Conservation (phyloP, 148 eudicot genomes). For the Rhododendron kiyosumense region DNA sequence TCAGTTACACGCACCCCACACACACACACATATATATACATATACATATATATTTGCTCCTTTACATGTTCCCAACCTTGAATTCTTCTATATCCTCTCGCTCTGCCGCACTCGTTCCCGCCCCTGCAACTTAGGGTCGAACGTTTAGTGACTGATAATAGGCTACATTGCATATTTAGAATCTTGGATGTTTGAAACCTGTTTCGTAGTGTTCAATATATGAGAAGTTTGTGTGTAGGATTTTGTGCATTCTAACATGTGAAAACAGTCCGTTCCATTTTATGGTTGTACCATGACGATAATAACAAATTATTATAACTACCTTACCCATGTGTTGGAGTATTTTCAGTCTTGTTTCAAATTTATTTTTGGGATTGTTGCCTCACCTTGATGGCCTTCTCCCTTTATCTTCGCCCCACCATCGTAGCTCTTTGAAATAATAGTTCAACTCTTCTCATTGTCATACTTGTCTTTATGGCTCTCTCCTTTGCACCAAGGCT, state of each 20-base stretch:
- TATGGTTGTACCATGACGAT: not conserved
- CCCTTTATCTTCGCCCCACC: not conserved
- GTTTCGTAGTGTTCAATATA: not conserved
- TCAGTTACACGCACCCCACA: not conserved
- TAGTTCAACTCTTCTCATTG: not conserved
- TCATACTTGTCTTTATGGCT: not conserved
- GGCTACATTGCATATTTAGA: not conserved
- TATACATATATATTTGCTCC: not conserved
- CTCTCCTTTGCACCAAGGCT: not conserved
- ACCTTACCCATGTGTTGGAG: not conserved
- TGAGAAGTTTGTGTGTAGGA: not conserved
- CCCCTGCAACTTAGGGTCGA: not conserved
- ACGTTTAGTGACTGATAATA: not conserved
- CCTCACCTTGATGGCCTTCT: not conserved
- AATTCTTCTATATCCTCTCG: not conserved
- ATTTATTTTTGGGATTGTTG: not conserved
- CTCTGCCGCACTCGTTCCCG: not conserved
- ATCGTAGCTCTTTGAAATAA: not conserved
- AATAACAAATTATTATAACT: not conserved
- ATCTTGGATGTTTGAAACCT: not conserved
- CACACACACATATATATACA: too few species aligned
- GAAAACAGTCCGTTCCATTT: not conserved
- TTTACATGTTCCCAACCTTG: not conserved
- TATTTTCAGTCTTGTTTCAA: not conserved
- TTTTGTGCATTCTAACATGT: not conserved